Percentiles rank a stretch among this genome's conserved stretches.
phyloP scores from a whole-genome alignment of 1,139 yeast genomes.

The Hyphopichia burtonii region DNA sequence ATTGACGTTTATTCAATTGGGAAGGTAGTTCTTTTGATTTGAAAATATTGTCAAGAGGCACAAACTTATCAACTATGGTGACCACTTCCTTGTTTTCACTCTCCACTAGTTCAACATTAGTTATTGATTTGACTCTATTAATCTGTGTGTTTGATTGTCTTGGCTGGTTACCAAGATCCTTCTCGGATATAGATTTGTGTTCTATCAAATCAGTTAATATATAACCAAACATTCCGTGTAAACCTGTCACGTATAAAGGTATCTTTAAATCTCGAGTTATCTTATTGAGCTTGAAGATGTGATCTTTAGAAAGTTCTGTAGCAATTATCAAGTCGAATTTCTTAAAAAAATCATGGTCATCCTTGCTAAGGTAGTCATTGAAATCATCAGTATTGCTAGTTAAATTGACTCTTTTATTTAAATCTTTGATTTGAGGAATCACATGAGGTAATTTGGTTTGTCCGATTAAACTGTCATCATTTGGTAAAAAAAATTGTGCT shows the following conservation, averaged over 20 bases:
- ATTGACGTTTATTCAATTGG: conserved; percentile 53
- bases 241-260: conserved; percentile 67
- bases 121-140: conserved; percentile 50
- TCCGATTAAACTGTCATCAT: conserved; percentile 49
- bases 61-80: conserved; percentile 55
- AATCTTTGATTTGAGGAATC: conserved; percentile 54
- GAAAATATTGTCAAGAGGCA: conserved; percentile 30
- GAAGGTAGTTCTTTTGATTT: conserved; percentile 38
- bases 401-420: conserved; percentile 75
- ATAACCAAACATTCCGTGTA: conserved; percentile 83
- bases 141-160: conserved; percentile 46
- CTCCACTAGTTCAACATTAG: conserved; percentile 36
- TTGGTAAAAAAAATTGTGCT: conserved; percentile 75
- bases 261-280: conserved; percentile 54
- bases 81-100: conserved; percentile 48
- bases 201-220: conserved; percentile 74
- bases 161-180: conserved; percentile 51
- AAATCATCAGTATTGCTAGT: conserved; percentile 38
- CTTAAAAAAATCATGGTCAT: conserved; percentile 42
- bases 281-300: conserved; percentile 46
- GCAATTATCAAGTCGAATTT: conserved; percentile 72
- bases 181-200: conserved; percentile 49
- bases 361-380: conserved; percentile 18
- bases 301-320: conserved; percentile 55
- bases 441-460: conserved; percentile 54